Evolutionary conservation across 2,329 filamentous ascomycete genomes (phyloP), one percentile per base, ranked within the genome.

Genomic region (Dactylellina leptospora): DNA sequence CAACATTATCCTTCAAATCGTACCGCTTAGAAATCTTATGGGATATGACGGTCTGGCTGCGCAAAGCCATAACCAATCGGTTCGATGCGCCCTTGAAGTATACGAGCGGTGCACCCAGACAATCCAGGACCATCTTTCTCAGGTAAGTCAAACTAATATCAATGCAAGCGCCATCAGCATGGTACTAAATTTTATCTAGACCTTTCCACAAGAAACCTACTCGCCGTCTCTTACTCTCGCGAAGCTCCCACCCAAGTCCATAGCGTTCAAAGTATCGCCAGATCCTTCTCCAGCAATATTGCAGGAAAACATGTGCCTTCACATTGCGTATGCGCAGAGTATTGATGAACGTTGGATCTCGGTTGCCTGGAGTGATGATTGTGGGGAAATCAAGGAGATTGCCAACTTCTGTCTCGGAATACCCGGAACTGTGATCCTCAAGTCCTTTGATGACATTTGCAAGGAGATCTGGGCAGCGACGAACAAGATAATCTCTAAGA

Each of bases 381-480:
- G 85, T 23, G 91, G 91, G 1, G 86, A 85, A 69, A 86, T 90
- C 72, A 90, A 93, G 78, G 86, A 88, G 75, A 90, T 85, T 13
- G 85, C 87, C 0, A 89, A 90, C 0, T 93, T 92, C 79, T 91
- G 89, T 76, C 81, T 93, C 45, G 82, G 86, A 13, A 82, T 88
- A 72, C 84, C 86, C 79, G 82, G 84, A 75, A 82, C 84, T 60
- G 78, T 82, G 1, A 77, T 84, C 1, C 81, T 84, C 5, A 84
- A 82, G 11, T 77, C 81, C 1, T 85, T 92, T 73, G 82, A 82
- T 11, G 86, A 90, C 20, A 82, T 92, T n/a, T 86, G 87, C 0
- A 84, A 85, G 50, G 90, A 93, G 76, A 90, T 95, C 2, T 93
- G 91, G 90, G 85, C 87, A 61, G 90, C 87, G 0, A 93, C 91